Conservation (phyloP, 148 eudicot species). For the Euryodendron excelsum region DNA sequence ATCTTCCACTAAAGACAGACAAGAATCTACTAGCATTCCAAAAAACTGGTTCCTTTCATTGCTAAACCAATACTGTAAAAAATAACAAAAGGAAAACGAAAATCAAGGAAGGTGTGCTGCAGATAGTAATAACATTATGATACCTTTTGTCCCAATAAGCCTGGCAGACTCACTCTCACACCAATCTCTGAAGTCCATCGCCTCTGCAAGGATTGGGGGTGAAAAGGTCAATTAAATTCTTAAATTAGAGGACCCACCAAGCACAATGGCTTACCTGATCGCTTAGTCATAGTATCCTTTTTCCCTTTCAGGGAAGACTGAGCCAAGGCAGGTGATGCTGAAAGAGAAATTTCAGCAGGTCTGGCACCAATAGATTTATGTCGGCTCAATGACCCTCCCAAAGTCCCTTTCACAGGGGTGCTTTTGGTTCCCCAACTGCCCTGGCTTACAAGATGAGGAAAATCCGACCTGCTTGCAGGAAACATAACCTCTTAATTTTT, state of each 20-base stretch:
- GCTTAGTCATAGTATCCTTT: constrained; percentile 50
- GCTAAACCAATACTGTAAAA: not conserved
- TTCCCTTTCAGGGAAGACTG: constrained; percentile 59
- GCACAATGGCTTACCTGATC: constrained; percentile 51
- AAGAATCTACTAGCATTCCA: not conserved
- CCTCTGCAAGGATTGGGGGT: constrained; percentile 52
- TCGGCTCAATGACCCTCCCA: constrained; percentile 43
- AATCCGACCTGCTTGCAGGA: constrained; percentile 51
- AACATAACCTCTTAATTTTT: not conserved
- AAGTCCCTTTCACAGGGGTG: constrained; percentile 55
- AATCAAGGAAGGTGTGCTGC: not conserved
- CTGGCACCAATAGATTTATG: constrained; percentile 56
- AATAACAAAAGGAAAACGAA: not conserved
- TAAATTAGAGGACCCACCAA: not conserved
- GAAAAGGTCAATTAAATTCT: not conserved
- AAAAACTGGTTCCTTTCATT: not conserved
- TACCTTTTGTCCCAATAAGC: constrained; percentile 91
- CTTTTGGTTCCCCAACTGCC: constrained; percentile 60
- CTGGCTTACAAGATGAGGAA: constrained; percentile 67
- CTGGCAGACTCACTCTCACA: constrained; percentile 87
- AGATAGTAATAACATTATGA: not conserved
- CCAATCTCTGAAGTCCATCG: constrained; percentile 93
- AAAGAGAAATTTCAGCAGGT: constrained; percentile 33
- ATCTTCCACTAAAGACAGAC: not conserved
- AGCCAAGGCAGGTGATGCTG: constrained; percentile 51